Base-by-base conservation (phyloP, 306 rosid genomes). In the Casuarina equisetifolia region DNA sequence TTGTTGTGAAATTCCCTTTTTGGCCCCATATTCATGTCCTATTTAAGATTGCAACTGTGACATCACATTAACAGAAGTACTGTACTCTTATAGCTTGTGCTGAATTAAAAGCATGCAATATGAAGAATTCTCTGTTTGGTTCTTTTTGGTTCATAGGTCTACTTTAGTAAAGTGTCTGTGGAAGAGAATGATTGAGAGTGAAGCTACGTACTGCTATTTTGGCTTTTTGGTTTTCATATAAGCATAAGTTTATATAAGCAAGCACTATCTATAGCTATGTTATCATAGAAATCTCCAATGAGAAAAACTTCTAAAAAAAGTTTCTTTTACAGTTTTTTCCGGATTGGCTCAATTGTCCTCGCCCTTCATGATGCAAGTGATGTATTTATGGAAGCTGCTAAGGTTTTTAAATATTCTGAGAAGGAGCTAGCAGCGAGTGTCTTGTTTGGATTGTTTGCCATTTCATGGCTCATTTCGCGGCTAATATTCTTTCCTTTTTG, bases 321-420 rank as follows among this genome's bases (percentile, higher is more conserved):
- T 54, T 80, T 78, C 80, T 44, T 63, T 85, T 85, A 67, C 93
- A 92, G 99, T 44, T 90, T 95, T 87, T 95, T 92, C 84, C 91
- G 92, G 84, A 80, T 95, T 78, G 97, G 99, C 74, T 73, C 97
- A 72, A 80, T 91, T 72, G 76, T 87, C 82, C 99, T 95, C 12
- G 97, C 97, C 52, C 92, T 91, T 79, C 98, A 95, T 80, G 99
- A 95, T 76, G 96, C 87, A n/a, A 92, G 99, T 66, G 99, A 92
- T 51, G 89, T 95, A 50, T 95, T 91, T 86, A n/a, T 95, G 98
- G 99, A 95, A 91, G 89, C 93, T 76, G 99, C 99, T 36, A 95
- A 95, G 89, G 82, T 95, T 81, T 95, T 92, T 88, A 95, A 95
- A 80, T 95, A 95, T 86, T 88, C 97, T 54, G 98, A 87, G 80